phyloP scores from a whole-genome alignment of 176 grass and related monocot species.

The Phyllostachys edulis region DNA sequence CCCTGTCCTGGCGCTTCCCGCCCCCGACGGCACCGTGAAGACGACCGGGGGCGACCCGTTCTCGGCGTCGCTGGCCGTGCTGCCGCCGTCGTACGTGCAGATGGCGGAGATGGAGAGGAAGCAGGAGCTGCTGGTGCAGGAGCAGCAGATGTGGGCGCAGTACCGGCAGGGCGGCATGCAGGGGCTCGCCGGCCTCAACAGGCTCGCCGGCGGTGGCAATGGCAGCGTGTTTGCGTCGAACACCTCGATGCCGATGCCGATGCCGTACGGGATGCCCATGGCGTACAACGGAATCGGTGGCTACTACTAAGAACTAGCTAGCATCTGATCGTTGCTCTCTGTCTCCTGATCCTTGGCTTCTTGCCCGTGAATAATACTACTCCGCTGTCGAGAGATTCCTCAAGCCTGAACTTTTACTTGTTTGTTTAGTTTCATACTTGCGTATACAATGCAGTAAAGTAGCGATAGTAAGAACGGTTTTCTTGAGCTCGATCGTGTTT shows the following conservation, averaged over 20 bases:
- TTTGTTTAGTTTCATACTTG: too few species aligned
- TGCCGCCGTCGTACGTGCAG: conserved; percentile 79
- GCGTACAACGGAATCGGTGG: conserved; percentile 38
- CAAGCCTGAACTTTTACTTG: too few species aligned
- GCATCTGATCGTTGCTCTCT: background rate
- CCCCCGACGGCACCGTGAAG: conserved; percentile 44
- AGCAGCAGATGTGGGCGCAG: conserved; percentile 78
- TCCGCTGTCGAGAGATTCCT: background rate
- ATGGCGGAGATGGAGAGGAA: conserved; percentile 83
- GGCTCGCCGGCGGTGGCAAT: conserved; percentile 22
- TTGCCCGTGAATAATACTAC: background rate
- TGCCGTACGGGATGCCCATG: conserved; percentile 55
- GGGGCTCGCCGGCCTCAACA: conserved; percentile 43
- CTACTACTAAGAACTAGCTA: conserved; percentile 41
- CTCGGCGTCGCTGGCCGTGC: conserved; percentile 58
- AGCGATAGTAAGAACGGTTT: too few species aligned
- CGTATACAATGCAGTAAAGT: too few species aligned
- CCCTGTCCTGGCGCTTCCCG: conserved; percentile 60
- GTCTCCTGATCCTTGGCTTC: too few species aligned
- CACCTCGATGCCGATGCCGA: conserved; percentile 28
- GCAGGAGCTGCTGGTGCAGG: conserved; percentile 68
- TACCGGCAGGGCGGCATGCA: conserved; percentile 65
- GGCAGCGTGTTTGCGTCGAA: conserved; percentile 37
- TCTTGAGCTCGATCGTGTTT: too few species aligned
- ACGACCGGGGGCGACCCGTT: conserved; percentile 62